Percentiles rank a stretch among this genome's conserved stretches.
phyloP scores from a whole-genome alignment of 2,329 filamentous ascomycete genomes.

The Microsporum canis region DNA sequence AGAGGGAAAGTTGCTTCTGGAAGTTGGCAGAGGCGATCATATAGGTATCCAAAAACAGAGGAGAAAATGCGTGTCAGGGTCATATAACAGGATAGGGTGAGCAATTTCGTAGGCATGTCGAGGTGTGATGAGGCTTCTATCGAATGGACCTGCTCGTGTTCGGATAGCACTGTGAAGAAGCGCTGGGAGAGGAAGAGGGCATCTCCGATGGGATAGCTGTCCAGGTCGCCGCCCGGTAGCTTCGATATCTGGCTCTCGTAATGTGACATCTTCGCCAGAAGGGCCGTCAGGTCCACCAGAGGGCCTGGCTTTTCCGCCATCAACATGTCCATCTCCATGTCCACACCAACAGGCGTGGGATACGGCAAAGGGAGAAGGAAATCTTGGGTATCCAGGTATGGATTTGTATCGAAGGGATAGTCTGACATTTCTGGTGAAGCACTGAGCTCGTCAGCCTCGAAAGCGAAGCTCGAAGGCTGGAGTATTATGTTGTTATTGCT shows the following conservation, averaged over 20 bases:
- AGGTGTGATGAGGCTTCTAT: not conserved
- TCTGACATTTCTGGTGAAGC: not conserved
- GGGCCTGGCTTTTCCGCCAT: not conserved
- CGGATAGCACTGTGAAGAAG: not conserved
- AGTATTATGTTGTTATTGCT: not conserved
- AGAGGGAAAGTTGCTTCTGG: not conserved
- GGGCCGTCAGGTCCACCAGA: not conserved
- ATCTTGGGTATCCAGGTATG: not conserved
- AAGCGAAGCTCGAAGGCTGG: not conserved
- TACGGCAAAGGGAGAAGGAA: not conserved
- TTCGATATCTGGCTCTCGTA: not conserved
- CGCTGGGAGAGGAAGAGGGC: not conserved
- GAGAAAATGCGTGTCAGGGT: not conserved
- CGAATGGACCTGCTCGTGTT: not conserved
- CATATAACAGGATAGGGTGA: not conserved
- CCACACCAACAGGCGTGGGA: not conserved
- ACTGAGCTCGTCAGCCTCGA: not conserved
- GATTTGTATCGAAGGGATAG: not conserved
- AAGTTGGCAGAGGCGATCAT: not conserved
- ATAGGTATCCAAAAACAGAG: not conserved
- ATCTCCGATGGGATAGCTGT: not conserved
- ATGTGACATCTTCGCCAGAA: not conserved
- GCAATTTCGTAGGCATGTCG: not conserved
- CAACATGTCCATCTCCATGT: not conserved
- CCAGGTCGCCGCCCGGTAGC: not conserved